These are phyloP conservation scores for Rostrohypoxylon terebratum DNA, from an alignment of 495 filamentous ascomycete genomes.

Conservation along the genomic window DNA sequence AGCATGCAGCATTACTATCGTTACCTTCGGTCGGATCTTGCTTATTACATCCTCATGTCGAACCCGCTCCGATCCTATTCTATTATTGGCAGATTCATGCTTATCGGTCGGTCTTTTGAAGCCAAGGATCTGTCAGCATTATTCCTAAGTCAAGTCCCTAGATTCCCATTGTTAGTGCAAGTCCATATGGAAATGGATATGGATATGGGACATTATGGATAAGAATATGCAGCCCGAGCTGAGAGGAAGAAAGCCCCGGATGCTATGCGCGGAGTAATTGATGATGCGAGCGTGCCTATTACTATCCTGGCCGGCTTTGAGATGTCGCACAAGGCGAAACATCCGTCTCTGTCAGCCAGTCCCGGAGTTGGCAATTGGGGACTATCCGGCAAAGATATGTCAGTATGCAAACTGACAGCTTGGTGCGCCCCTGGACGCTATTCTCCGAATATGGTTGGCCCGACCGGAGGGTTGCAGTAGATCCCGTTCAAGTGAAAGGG, in stretches of 20 bases:
- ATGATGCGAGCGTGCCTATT: constrained; percentile 19
- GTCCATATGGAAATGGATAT: constrained; percentile 6
- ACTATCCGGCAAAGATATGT: constrained; percentile 41
- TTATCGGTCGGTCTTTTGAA: constrained; percentile 23
- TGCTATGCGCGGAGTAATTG: constrained; percentile 34
- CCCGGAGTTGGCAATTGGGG: constrained; percentile 44
- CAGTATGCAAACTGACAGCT: constrained; percentile 21
- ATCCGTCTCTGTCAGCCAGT: constrained; percentile 21
- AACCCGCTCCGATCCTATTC: constrained; percentile 11
- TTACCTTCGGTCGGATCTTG: constrained; percentile 23
- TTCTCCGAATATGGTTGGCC: constrained; percentile 31
- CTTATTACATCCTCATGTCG: constrained; percentile 21
- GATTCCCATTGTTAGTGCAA: constrained; percentile 24
- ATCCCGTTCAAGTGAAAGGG: constrained; percentile 35
- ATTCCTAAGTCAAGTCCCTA: constrained; percentile 9
- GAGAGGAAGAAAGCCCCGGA: background rate
- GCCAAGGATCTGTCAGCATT: constrained; percentile 33
- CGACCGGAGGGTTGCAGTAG: constrained; percentile 22
- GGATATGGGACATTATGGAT: background rate
- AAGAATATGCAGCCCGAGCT: constrained; percentile 8
- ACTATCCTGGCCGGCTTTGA: constrained; percentile 14
- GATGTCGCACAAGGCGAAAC: constrained; percentile 35
- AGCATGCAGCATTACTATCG: constrained; percentile 11
- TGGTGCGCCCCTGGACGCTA: background rate
- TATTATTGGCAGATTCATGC: constrained; percentile 31